phyloP scores from a whole-genome alignment of 1,139 yeast species.

The Trichomonascaceae sp. region DNA sequence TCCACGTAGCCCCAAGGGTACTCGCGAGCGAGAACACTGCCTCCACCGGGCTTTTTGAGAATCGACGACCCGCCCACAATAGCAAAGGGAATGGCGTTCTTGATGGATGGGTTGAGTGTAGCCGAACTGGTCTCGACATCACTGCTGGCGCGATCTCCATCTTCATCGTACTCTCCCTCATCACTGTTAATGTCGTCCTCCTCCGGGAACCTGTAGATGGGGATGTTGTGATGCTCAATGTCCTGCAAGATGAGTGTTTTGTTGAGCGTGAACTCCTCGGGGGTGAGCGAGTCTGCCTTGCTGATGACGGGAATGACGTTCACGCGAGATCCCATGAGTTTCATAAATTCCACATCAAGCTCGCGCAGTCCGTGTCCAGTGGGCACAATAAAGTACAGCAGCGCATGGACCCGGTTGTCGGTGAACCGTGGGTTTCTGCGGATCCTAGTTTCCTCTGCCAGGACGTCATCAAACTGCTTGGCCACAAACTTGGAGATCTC shows the following conservation, averaged over 20 bases:
- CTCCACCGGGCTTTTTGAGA: slow-evolving; percentile 40
- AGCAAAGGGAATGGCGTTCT: slow-evolving; percentile 76
- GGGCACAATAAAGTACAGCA: slow-evolving; percentile 57
- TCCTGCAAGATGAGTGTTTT: slow-evolving; percentile 61
- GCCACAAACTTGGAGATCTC: slow-evolving; percentile 69
- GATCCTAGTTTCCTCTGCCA: slow-evolving; percentile 88
- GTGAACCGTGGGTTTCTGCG: slow-evolving; percentile 74
- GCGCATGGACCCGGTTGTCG: slow-evolving; percentile 63
- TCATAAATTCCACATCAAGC: slow-evolving; percentile 67
- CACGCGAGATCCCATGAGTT: slow-evolving; percentile 62
- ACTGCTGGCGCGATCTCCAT: too few relatives aligned
- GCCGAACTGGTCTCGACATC: slow-evolving; percentile 31
- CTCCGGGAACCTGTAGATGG: slow-evolving; percentile 70
- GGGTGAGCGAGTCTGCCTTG: slow-evolving; percentile 79
- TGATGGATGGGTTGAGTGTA: slow-evolving; percentile 57
- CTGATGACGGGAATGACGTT: slow-evolving; percentile 81
- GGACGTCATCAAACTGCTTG: slow-evolving; percentile 85
- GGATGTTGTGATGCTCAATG: slow-evolving; percentile 66
- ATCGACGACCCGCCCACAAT: slow-evolving; percentile 51
- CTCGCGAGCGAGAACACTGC: slow-evolving; percentile 42
- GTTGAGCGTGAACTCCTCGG: slow-evolving; percentile 57
- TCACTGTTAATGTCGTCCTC: slow-evolving; percentile 25
- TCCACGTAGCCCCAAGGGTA: slow-evolving; percentile 91
- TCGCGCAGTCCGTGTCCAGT: slow-evolving; percentile 73
- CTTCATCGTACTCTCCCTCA: slow-evolving; percentile 13